Conservation (phyloP, 805 yeast genomes). For the Candida pseudofarinosa region DNA sequence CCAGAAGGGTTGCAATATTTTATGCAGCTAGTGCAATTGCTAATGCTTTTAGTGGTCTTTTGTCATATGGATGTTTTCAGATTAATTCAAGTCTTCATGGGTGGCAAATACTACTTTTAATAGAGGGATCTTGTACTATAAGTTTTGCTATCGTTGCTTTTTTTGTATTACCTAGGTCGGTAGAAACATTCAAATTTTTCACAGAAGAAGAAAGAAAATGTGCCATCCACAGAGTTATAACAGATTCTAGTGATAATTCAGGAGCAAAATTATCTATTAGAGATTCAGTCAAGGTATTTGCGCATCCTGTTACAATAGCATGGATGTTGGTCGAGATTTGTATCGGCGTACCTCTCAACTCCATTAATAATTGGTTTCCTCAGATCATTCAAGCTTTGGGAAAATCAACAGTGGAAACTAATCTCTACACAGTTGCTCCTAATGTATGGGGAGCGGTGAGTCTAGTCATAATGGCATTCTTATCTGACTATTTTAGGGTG, state of each 20-base stretch:
- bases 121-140: constrained; percentile 43
- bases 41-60: constrained; percentile 36
- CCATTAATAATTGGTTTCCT: constrained; percentile 49
- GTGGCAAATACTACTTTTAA: constrained; percentile 46
- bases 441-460: constrained; percentile 45
- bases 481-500: constrained; percentile 36
- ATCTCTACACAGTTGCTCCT: constrained; percentile 46
- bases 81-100: constrained; percentile 33
- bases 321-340: constrained; percentile 45
- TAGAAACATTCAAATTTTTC: constrained; percentile 31
- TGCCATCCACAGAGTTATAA: constrained; percentile 35
- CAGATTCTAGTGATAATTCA: constrained; percentile 43
- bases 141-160: constrained; percentile 28
- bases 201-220: constrained; percentile 37
- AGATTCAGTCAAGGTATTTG: constrained; percentile 42
- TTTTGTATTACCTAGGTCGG: constrained; percentile 34
- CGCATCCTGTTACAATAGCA: constrained; percentile 40
- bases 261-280: constrained; percentile 30
- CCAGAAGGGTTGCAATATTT: constrained; percentile 31
- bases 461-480: constrained; percentile 33
- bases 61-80: constrained; percentile 34
- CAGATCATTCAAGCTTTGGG: constrained; percentile 38
- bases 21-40: constrained; percentile 33
- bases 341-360: constrained; percentile 47
- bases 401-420: constrained; percentile 37